Conservation (phyloP, 768 basidiomycete genomes). For the Lentinula aciculospora region DNA sequence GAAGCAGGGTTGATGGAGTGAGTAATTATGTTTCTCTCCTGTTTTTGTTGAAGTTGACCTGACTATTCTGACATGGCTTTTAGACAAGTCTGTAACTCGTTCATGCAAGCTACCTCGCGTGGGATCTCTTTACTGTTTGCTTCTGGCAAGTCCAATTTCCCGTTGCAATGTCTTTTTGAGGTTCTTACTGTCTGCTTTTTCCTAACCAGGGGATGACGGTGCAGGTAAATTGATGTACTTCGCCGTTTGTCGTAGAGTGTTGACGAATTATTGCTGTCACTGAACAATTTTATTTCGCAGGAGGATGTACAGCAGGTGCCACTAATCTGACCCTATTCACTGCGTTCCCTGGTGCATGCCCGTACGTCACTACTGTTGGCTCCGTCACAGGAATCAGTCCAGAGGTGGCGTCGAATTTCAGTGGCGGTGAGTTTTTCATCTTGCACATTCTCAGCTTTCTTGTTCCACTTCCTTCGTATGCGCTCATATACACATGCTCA, state of each 20-base stretch:
- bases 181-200: neutral
- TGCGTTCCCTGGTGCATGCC: constrained; percentile 46
- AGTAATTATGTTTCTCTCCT: neutral
- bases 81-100: constrained; percentile 21
- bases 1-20: neutral
- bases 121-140: constrained; percentile 44
- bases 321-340: constrained; percentile 14
- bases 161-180: neutral
- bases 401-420: constrained; percentile 41
- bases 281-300: neutral
- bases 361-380: constrained; percentile 28
- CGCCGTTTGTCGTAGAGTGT: no score
- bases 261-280: neutral
- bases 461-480: neutral
- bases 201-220: neutral
- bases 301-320: neutral
- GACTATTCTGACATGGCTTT: constrained; percentile 19
- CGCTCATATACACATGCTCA: no score
- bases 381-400: constrained; percentile 30
- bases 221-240: neutral
- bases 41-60: constrained; percentile 13
- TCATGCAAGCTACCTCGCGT: constrained; percentile 34
- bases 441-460: neutral
- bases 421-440: constrained; percentile 17
- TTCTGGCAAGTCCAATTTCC: constrained; percentile 30